A percentile compares a stretch with the other conserved stretches of the same genome.
phyloP scores from a whole-genome alignment of 129 eudicot species.

The Deinandra increscens region DNA sequence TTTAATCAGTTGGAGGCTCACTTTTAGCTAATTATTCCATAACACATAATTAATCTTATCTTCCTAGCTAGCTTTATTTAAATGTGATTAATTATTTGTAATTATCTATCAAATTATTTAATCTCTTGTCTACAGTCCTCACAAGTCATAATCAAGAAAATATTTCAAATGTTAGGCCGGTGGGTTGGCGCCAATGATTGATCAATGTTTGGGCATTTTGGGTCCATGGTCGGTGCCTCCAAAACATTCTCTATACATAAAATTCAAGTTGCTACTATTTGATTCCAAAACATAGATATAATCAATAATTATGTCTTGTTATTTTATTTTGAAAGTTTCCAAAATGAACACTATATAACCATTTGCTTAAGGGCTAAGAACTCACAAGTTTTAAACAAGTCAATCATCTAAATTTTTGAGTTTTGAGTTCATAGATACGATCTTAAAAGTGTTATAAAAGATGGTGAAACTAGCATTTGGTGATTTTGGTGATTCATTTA shows the following conservation, averaged over 20 bases:
- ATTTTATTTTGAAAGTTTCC: background rate
- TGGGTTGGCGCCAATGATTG: slow-evolving; percentile 51
- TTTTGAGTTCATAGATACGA: slow-evolving; percentile 1
- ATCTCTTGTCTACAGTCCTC: slow-evolving; percentile 32
- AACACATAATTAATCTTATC: slow-evolving; percentile 35
- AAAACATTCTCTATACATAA: slow-evolving; percentile 32
- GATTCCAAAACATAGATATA: slow-evolving; percentile 1
- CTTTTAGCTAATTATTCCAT: slow-evolving; percentile 21
- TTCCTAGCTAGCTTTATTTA: slow-evolving; percentile 12
- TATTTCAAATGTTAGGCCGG: slow-evolving; percentile 43
- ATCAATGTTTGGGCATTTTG: slow-evolving; percentile 16
- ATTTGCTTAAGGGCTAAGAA: background rate
- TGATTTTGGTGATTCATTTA: slow-evolving; percentile 58
- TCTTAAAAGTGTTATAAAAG: slow-evolving; percentile 7
- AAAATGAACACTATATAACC: slow-evolving; percentile 22
- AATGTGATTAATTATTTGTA: background rate
- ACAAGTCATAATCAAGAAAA: slow-evolving; percentile 26
- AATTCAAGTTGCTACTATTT: slow-evolving; percentile 7
- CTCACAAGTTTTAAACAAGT: slow-evolving; percentile 23
- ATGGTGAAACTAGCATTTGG: slow-evolving; percentile 70
- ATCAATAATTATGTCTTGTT: background rate
- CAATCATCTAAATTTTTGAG: slow-evolving; percentile 16
- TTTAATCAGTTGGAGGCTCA: slow-evolving; percentile 34
- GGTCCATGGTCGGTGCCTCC: slow-evolving; percentile 52
- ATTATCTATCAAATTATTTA: background rate